Percentiles rank a stretch among this genome's conserved stretches.
These are phyloP conservation scores for Dactylorhiza incarnata DNA, from an alignment of 106 monocot genomes.

Conservation along the genomic window DNA sequence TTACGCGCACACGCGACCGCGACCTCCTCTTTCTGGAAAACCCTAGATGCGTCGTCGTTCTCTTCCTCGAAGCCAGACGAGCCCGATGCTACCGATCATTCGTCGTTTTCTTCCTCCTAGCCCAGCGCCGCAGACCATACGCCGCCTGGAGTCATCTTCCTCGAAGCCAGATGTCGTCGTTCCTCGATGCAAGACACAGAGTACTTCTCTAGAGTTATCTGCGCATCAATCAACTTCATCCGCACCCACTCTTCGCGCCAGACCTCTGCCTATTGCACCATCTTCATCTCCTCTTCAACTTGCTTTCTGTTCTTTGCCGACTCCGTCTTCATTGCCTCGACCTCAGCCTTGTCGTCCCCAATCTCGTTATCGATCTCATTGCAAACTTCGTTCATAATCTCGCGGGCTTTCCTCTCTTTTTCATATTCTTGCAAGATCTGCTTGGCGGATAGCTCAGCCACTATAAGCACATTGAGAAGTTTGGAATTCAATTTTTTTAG, in stretches of 20 bases:
- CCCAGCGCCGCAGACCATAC: too few relatives aligned
- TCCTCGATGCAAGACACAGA: too few relatives aligned
- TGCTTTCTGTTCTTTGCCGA: constrained; percentile 61
- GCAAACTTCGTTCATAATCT: constrained; percentile 87
- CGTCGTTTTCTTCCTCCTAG: too few relatives aligned
- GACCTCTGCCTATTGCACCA: constrained; percentile 98
- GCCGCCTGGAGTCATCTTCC: too few relatives aligned
- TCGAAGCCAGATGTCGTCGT: too few relatives aligned
- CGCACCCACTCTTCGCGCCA: constrained; percentile 98
- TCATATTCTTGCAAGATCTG: constrained; percentile 67
- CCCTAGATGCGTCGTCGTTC: too few relatives aligned
- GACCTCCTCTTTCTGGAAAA: too few relatives aligned
- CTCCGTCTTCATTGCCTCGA: constrained; percentile 72
- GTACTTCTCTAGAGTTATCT: constrained; percentile 72
- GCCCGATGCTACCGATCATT: too few relatives aligned
- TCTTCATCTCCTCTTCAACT: constrained; percentile 86
- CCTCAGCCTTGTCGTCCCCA: constrained; percentile 76
- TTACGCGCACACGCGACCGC: too few relatives aligned
- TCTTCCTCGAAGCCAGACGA: too few relatives aligned
- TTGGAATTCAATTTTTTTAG: constrained; percentile 64
- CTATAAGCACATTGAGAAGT: constrained; percentile 66
- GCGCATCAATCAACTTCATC: constrained; percentile 96
- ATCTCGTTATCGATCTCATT: constrained; percentile 93
- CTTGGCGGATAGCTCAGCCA: constrained; percentile 59
- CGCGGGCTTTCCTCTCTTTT: constrained; percentile 77